Evolutionary conservation across 495 filamentous ascomycete genomes (phyloP).

Genomic region (Penicillium coffeae): DNA sequence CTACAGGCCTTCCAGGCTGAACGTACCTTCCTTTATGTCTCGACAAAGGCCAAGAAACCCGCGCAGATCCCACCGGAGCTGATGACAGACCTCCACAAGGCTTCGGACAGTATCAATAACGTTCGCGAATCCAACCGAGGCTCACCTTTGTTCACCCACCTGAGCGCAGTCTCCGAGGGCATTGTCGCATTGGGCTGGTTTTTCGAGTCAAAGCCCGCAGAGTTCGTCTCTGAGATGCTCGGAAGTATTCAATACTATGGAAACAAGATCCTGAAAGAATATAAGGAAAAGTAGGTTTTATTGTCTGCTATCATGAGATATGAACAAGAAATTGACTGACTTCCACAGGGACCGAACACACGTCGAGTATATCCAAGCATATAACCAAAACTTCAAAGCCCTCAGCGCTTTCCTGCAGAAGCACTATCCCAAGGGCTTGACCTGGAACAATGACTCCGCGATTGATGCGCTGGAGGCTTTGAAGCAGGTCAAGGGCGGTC

Average conservation of each 20-base stretch:
- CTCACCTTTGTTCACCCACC: conserved; percentile 66
- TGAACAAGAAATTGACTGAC: conserved; percentile 8
- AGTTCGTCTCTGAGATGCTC: conserved; percentile 74
- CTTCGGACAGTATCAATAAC: conserved; percentile 68
- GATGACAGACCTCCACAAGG: conserved; percentile 76
- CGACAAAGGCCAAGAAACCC: conserved; percentile 90
- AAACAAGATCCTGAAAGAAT: conserved; percentile 81
- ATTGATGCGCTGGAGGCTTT: conserved; percentile 69
- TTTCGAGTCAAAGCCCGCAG: conserved; percentile 71
- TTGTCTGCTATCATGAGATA: background rate
- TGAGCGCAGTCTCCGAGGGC: conserved; percentile 84
- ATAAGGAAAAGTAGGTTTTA: conserved; percentile 79
- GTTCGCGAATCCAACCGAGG: conserved; percentile 74
- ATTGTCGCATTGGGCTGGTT: conserved; percentile 86
- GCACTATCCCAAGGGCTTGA: conserved; percentile 72
- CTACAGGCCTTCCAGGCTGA: conserved; percentile 71
- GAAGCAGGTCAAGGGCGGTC: conserved; percentile 54
- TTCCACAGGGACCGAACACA: conserved; percentile 64
- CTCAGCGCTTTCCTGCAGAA: conserved; percentile 77
- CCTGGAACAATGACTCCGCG: conserved; percentile 81
- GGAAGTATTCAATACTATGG: conserved; percentile 84
- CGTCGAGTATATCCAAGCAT: conserved; percentile 80
- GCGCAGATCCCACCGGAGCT: conserved; percentile 66
- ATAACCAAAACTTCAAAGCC: conserved; percentile 80
- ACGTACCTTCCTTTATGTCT: conserved; percentile 80